Percentiles rank a stretch among this genome's conserved stretches.
These are phyloP conservation scores for Angophora floribunda DNA, from an alignment of 345 rosid species.

Conservation along the genomic window DNA sequence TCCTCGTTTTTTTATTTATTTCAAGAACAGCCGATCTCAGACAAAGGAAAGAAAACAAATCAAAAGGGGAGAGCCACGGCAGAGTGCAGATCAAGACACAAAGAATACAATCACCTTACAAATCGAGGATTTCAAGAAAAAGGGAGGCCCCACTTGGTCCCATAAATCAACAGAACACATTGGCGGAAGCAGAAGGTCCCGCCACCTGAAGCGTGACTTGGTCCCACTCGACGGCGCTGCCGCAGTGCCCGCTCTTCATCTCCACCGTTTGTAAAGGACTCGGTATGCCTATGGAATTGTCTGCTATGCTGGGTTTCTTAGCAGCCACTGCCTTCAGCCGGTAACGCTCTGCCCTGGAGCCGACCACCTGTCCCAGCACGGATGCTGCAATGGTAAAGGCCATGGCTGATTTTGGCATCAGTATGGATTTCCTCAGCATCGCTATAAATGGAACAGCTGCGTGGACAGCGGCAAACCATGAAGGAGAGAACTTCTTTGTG, in stretches of 20 bases:
- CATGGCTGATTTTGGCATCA: constrained; percentile 97
- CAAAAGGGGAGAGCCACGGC: neutral
- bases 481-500: constrained; percentile 66
- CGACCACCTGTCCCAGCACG: constrained; percentile 81
- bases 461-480: constrained; percentile 92
- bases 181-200: constrained; percentile 20
- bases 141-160: neutral
- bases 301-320: constrained; percentile 14
- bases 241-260: constrained; percentile 12
- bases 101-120: neutral
- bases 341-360: constrained; percentile 91
- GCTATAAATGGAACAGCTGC: constrained; percentile 95
- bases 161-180: constrained; percentile 25
- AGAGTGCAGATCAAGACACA: neutral
- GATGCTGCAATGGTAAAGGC: constrained; percentile 91
- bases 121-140: neutral
- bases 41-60: neutral
- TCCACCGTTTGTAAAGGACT: constrained; percentile 6
- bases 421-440: constrained; percentile 77
- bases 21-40: neutral
- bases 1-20: neutral
- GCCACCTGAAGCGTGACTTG: constrained; percentile 23
- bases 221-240: constrained; percentile 27
- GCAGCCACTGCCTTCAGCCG: constrained; percentile 50
- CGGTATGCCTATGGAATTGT: neutral